These are phyloP conservation scores for Leccinum glutinopallens DNA, from an alignment of 1,284 basidiomycete genomes.

Conservation along the genomic window DNA sequence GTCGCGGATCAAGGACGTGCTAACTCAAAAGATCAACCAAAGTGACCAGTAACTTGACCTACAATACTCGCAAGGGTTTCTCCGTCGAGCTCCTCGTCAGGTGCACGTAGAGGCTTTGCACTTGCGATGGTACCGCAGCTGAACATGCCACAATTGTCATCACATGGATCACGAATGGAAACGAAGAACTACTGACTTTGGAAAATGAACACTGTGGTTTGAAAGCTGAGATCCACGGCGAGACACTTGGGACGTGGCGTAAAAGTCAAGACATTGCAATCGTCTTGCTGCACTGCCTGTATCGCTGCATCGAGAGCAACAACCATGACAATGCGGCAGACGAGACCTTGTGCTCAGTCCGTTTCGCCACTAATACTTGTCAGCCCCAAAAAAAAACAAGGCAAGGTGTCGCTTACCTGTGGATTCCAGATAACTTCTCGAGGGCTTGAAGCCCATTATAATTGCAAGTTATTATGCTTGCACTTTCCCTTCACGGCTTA, in stretches of 20 bases:
- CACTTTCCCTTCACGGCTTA: constrained; percentile 4
- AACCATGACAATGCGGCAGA: not conserved
- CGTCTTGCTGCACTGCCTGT: not conserved
- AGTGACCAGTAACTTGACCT: constrained; percentile 7
- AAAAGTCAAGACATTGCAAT: constrained; percentile 4
- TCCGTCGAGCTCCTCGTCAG: constrained; percentile 11
- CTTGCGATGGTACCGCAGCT: constrained; percentile 13
- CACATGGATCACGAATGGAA: not conserved
- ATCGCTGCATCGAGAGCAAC: not conserved
- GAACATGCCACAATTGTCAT: constrained; percentile 8
- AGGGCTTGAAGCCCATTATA: not conserved
- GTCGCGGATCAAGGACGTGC: not conserved
- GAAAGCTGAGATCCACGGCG: constrained; percentile 12
- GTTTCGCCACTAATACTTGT: not conserved
- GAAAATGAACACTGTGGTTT: constrained; percentile 1
- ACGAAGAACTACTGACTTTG: constrained; percentile 7
- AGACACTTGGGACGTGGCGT: constrained; percentile 1
- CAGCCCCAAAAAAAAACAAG: not conserved
- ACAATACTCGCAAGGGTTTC: constrained; percentile 28
- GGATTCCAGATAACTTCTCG: not conserved
- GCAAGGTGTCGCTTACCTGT: not conserved
- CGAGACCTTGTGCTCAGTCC: not conserved
- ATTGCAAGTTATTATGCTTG: constrained; percentile 8
- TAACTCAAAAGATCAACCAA: constrained; percentile 2
- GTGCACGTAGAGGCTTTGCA: constrained; percentile 18